phyloP scores from a whole-genome alignment of 2,329 filamentous ascomycete species.

The Penicillium glabrum region DNA sequence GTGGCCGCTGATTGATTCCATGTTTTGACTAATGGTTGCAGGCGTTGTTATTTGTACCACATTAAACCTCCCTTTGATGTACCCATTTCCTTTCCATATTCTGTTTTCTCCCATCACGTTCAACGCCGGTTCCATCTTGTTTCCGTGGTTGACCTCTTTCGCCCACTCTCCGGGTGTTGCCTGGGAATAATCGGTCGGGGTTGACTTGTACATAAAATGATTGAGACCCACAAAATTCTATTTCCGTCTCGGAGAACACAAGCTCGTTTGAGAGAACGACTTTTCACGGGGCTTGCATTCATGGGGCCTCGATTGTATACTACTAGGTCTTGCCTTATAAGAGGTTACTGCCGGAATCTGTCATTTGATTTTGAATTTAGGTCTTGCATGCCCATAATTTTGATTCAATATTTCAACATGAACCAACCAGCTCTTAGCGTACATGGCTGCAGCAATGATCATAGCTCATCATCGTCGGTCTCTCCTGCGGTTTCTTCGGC shows the following conservation, averaged over 20 bases:
- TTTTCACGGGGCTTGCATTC: not conserved
- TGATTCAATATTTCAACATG: too few species aligned
- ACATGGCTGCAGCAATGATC: not conserved
- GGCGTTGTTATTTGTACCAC: slow-evolving; percentile 39
- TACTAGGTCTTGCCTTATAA: too few species aligned
- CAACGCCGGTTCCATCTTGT: slow-evolving; percentile 22
- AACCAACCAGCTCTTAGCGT: too few species aligned
- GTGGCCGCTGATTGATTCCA: slow-evolving; percentile 22
- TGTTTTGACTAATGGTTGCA: slow-evolving; percentile 33
- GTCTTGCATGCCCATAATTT: not conserved
- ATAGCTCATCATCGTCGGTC: slow-evolving; percentile 46
- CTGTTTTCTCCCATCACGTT: slow-evolving; percentile 25
- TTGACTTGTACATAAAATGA: slow-evolving; percentile 40
- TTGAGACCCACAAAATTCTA: slow-evolving; percentile 28
- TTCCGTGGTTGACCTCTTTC: slow-evolving; percentile 23
- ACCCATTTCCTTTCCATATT: slow-evolving; percentile 22
- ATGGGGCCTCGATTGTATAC: too few species aligned
- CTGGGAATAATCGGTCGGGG: slow-evolving; percentile 25
- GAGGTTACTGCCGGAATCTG: not conserved
- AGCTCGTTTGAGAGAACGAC: not conserved
- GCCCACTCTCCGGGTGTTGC: slow-evolving; percentile 22
- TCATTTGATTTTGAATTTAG: not conserved
- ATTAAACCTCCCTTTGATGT: slow-evolving; percentile 30
- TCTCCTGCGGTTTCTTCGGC: slow-evolving; percentile 33
- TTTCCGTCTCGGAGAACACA: slow-evolving; percentile 16